Evolutionary conservation across 768 basidiomycete genomes (phyloP), one percentile per base, ranked within the genome.

Genomic region (Filobasidium floriforme): DNA sequence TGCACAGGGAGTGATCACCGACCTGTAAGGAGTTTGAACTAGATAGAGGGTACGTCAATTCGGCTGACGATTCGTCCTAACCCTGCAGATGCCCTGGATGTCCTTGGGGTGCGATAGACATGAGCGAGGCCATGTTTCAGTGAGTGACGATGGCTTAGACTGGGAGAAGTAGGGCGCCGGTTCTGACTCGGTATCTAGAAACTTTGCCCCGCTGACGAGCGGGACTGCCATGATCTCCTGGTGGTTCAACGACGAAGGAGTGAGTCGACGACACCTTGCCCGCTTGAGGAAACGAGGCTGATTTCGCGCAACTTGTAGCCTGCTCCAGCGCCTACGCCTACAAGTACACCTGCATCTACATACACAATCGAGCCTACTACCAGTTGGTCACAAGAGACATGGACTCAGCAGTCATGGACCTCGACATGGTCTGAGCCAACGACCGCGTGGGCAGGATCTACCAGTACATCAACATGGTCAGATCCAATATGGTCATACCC

Each of bases 1-100:
- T 0, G 79, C 84, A 10, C 61, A 65, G 0, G 88, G 87, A 10
- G 73, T 66, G 1, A 83, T 89, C 71, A 81, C 82, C 77, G 88
- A 89, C 75, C 76, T 82, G 84, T 65, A 37, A 37, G 51, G 59
- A 61, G 62, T 22, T 41, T 1, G 24, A 11, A 19, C 9, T 26
- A 22, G 6, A 22, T 15, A 3, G 22, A 18, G 15, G 12, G 5
- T 5, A 49, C 14, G n/a, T n/a, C n/a, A n/a, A 22, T 15, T 3
- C 46, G 18, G 59, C 32, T 52, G 29, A 51, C 32, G 18, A 59
- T 19, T 24, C 26, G 7, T 24, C 46, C 15, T 9, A 22, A 3
- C 6, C 22, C 22, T 12, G 22, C 29, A 67, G 66, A 67, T 67
- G 67, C 24, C 67, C 67, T 46, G 49, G 41, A 10, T 68, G 67